A percentile compares a stretch with the other conserved stretches of the same genome.
These are phyloP conservation scores for Narthecium ossifragum DNA, from an alignment of 106 monocot species.

Conservation along the genomic window DNA sequence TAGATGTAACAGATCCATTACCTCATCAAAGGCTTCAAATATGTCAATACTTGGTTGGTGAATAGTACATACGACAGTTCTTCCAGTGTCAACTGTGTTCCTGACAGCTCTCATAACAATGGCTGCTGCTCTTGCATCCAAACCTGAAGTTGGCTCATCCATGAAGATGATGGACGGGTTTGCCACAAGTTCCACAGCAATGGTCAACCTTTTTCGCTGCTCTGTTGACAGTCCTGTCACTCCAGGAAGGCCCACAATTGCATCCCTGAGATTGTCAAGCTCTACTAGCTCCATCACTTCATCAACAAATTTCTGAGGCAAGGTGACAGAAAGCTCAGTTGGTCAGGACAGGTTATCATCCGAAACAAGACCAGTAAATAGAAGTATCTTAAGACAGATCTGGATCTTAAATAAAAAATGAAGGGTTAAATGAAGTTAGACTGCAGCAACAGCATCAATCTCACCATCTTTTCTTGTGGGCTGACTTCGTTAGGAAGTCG, in stretches of 20 bases:
- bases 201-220: constrained; percentile 74
- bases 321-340: neutral
- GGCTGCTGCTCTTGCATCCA: constrained; percentile 76
- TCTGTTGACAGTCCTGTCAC: constrained; percentile 67
- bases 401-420: neutral
- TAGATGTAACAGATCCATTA: neutral
- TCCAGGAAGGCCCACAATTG: constrained; percentile 67
- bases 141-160: constrained; percentile 81
- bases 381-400: neutral
- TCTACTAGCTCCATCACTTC: constrained; percentile 75
- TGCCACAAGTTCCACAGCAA: constrained; percentile 77
- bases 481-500: constrained; percentile 45
- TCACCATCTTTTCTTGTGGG: constrained; percentile 49
- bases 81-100: constrained; percentile 70
- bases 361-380: neutral
- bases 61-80: constrained; percentile 79
- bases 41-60: constrained; percentile 90
- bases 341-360: neutral
- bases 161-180: constrained; percentile 91
- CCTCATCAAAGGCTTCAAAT: constrained; percentile 90
- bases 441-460: neutral
- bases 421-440: neutral
- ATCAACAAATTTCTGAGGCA: constrained; percentile 53
- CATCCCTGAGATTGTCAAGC: constrained; percentile 51
- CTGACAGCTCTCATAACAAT: constrained; percentile 76